A percentile compares a stretch with the other conserved stretches of the same genome.
These are phyloP conservation scores for Caulochytrium protostelioides DNA, from an alignment of 371 early-diverging fungal genomes.

Conservation along the genomic window DNA sequence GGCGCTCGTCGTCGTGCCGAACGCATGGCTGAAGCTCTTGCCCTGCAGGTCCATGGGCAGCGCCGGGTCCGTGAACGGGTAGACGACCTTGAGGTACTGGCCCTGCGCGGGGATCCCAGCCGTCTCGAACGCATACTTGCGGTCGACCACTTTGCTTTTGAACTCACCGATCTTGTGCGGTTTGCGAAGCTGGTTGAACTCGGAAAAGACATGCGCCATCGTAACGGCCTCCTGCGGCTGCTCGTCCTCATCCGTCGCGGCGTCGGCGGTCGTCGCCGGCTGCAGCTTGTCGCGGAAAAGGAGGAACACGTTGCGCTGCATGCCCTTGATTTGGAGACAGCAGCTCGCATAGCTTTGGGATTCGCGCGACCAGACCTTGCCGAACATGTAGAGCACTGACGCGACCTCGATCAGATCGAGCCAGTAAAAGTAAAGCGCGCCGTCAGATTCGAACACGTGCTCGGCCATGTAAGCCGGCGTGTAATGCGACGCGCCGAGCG, in stretches of 20 bases:
- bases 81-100: slow-evolving; percentile 69
- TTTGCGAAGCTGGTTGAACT: slow-evolving; percentile 39
- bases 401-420: too few species aligned
- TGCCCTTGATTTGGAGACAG: slow-evolving; percentile 53
- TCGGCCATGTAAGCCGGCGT: too few species aligned
- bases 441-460: too few species aligned
- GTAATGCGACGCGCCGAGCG: too few species aligned
- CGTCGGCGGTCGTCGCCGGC: neutral
- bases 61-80: slow-evolving; percentile 51
- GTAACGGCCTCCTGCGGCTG: slow-evolving; percentile 34
- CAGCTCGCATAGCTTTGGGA: slow-evolving; percentile 49
- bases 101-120: slow-evolving; percentile 56
- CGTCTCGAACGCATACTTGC: slow-evolving; percentile 84
- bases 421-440: too few species aligned
- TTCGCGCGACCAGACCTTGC: too few species aligned
- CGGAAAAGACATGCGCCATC: slow-evolving; percentile 45
- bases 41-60: slow-evolving; percentile 50
- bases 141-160: slow-evolving; percentile 26
- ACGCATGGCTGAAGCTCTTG: slow-evolving; percentile 58
- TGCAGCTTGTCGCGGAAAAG: slow-evolving; percentile 13
- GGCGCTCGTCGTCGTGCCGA: slow-evolving; percentile 70
- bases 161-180: slow-evolving; percentile 28
- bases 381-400: too few species aligned
- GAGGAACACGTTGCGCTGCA: slow-evolving; percentile 68
- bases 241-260: slow-evolving; percentile 19